phyloP scores from a whole-genome alignment of 1,139 yeast genomes.

The Kurtzmaniella quercitrusa region DNA sequence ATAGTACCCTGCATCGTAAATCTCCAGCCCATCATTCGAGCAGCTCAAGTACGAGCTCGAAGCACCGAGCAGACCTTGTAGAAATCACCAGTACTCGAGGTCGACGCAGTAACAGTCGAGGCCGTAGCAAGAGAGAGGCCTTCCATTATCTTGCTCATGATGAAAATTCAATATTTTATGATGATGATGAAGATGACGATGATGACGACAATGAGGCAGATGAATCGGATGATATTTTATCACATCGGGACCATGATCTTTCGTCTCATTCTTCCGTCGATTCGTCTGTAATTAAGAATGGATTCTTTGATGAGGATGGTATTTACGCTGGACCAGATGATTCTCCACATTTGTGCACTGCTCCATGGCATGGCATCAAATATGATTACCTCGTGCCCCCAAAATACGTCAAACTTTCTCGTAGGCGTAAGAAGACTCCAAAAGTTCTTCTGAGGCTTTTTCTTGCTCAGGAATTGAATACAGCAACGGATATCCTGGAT shows the following conservation, averaged over 20 bases:
- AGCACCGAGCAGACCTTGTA: not conserved
- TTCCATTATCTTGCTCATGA: not conserved
- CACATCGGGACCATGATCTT: not conserved
- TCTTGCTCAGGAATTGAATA: conserved; percentile 72
- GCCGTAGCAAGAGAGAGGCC: not conserved
- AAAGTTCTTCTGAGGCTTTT: conserved; percentile 54
- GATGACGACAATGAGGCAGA: conserved; percentile 7
- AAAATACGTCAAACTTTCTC: conserved; percentile 47
- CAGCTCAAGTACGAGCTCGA: not conserved
- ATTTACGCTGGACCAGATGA: not conserved
- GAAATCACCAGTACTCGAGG: not conserved
- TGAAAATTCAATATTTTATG: conserved; percentile 7
- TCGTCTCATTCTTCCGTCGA: conserved; percentile 1
- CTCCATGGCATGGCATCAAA: conserved; percentile 30
- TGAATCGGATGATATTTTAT: not conserved
- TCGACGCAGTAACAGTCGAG: not conserved
- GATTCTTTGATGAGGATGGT: conserved; percentile 9
- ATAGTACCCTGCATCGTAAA: not conserved
- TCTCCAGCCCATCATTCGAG: not conserved
- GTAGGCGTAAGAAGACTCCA: conserved; percentile 43
- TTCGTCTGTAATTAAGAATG: conserved; percentile 9
- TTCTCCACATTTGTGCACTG: not conserved
- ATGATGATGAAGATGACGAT: conserved; percentile 9
- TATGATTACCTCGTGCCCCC: conserved; percentile 46
- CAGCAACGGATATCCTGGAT: conserved; percentile 5